Conservation (phyloP, 495 filamentous ascomycete species). For the Mycothermus thermophilus region DNA sequence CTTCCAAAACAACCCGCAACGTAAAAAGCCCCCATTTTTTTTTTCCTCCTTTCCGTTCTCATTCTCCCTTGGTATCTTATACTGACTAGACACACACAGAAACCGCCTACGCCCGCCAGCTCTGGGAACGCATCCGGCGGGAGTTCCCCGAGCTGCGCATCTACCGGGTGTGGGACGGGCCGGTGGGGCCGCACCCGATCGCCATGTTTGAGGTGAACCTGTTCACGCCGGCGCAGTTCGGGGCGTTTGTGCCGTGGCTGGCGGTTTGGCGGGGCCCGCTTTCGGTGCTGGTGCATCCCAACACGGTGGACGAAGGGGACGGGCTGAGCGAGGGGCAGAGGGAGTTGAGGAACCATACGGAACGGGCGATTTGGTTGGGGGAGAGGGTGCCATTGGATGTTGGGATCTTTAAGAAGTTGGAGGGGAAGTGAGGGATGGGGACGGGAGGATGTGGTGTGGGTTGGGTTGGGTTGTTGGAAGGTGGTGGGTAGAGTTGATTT, state of each 20-base stretch:
- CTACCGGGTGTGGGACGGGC: slow-evolving; percentile 61
- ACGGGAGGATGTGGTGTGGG: background rate
- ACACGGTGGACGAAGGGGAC: slow-evolving; percentile 39
- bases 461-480: background rate
- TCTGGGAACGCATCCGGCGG: slow-evolving; percentile 64
- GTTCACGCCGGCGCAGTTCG: slow-evolving; percentile 74
- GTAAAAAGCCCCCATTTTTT: background rate
- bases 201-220: slow-evolving; percentile 91
- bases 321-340: slow-evolving; percentile 17
- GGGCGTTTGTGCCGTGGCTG: slow-evolving; percentile 76
- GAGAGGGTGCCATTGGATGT: slow-evolving; percentile 56
- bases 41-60: background rate
- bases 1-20: slow-evolving; percentile 47
- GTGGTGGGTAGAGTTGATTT: too few relatives aligned
- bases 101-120: slow-evolving; percentile 47
- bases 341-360: slow-evolving; percentile 52
- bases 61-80: background rate
- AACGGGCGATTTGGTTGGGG: slow-evolving; percentile 77
- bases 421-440: background rate
- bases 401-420: slow-evolving; percentile 36
- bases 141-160: slow-evolving; percentile 85
- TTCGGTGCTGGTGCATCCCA: slow-evolving; percentile 69
- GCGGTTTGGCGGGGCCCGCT: slow-evolving; percentile 72
- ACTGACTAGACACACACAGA: slow-evolving; percentile 17
- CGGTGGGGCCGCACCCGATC: slow-evolving; percentile 68